These are phyloP conservation scores for Panicum hallii DNA, from an alignment of 202 grass and related monocot species.

Conservation along the genomic window DNA sequence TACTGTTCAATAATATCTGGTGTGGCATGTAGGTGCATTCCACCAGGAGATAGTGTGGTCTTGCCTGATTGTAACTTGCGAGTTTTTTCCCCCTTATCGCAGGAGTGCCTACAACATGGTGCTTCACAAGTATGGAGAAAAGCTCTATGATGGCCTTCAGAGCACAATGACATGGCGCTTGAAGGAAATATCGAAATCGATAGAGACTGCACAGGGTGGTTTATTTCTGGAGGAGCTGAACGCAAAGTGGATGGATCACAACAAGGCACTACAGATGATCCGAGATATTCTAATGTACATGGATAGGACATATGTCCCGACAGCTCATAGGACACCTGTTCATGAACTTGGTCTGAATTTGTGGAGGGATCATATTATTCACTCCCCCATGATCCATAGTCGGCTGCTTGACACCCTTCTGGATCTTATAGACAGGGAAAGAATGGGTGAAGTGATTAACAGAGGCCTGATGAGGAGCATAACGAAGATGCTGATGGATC, in stretches of 20 bases:
- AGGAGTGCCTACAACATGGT: slow-evolving; percentile 99
- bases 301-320: slow-evolving; percentile 78
- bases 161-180: slow-evolving; percentile 77
- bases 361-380: slow-evolving; percentile 94
- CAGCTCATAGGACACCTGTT: slow-evolving; percentile 68
- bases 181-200: slow-evolving; percentile 77
- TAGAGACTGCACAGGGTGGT: slow-evolving; percentile 82
- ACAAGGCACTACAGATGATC: slow-evolving; percentile 95
- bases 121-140: slow-evolving; percentile 94
- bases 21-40: background rate
- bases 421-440: slow-evolving; percentile 80
- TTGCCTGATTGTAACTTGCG: slow-evolving; percentile 23
- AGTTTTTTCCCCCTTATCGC: slow-evolving; percentile 21
- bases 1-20: background rate
- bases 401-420: slow-evolving; percentile 79
- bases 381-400: slow-evolving; percentile 67
- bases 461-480: slow-evolving; percentile 84
- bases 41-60: background rate
- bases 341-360: slow-evolving; percentile 93
- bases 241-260: slow-evolving; percentile 87
- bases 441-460: slow-evolving; percentile 89
- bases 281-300: slow-evolving; percentile 98
- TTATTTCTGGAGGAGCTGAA: slow-evolving; percentile 90
- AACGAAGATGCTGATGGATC: slow-evolving; percentile 98
- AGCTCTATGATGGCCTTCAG: slow-evolving; percentile 78